These are phyloP conservation scores for Sporothrix protearum DNA, from an alignment of 2,329 filamentous ascomycete species.

Conservation along the genomic window DNA sequence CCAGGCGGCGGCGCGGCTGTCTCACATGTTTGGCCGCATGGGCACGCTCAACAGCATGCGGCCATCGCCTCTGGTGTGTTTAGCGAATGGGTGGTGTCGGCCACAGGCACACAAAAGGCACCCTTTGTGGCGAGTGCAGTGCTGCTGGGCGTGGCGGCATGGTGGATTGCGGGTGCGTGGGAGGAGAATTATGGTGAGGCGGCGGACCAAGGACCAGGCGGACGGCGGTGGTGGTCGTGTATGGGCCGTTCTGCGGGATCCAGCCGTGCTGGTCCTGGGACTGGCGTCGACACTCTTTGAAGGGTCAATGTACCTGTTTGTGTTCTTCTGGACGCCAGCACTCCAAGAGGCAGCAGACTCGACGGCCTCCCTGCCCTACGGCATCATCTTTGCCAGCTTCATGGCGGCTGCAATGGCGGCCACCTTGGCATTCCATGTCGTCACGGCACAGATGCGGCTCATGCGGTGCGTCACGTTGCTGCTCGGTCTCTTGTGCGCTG, in stretches of 20 bases:
- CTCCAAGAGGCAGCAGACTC: slow-evolving; percentile 39
- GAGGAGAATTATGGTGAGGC: slow-evolving; percentile 49
- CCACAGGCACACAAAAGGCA: slow-evolving; percentile 46
- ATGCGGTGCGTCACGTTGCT: slow-evolving; percentile 36
- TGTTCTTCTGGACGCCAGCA: slow-evolving; percentile 56
- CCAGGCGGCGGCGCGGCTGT: slow-evolving; percentile 37
- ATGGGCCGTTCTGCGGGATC: slow-evolving; percentile 36
- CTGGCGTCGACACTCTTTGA: slow-evolving; percentile 55
- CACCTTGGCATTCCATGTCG: slow-evolving; percentile 50
- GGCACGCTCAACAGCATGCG: slow-evolving; percentile 52
- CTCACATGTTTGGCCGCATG: slow-evolving; percentile 50
- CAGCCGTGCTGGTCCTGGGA: slow-evolving; percentile 48
- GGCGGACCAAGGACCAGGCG: slow-evolving; percentile 25
- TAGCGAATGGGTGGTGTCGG: slow-evolving; percentile 49
- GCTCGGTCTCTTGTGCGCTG: slow-evolving; percentile 39
- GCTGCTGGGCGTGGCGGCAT: slow-evolving; percentile 42
- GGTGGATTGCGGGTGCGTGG: slow-evolving; percentile 47
- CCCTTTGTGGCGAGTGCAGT: slow-evolving; percentile 45
- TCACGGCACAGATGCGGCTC: slow-evolving; percentile 26
- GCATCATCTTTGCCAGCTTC: slow-evolving; percentile 47
- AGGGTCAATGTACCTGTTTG: slow-evolving; percentile 57
- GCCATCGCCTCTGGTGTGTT: slow-evolving; percentile 52
- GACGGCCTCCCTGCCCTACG: slow-evolving; percentile 39
- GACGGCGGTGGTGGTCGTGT: slow-evolving; percentile 22
- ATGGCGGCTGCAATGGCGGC: slow-evolving; percentile 59